A percentile compares a stretch with the other conserved stretches of the same genome.
These are phyloP conservation scores for Talaromyces thailandensis DNA, from an alignment of 495 filamentous ascomycete species.

Conservation along the genomic window DNA sequence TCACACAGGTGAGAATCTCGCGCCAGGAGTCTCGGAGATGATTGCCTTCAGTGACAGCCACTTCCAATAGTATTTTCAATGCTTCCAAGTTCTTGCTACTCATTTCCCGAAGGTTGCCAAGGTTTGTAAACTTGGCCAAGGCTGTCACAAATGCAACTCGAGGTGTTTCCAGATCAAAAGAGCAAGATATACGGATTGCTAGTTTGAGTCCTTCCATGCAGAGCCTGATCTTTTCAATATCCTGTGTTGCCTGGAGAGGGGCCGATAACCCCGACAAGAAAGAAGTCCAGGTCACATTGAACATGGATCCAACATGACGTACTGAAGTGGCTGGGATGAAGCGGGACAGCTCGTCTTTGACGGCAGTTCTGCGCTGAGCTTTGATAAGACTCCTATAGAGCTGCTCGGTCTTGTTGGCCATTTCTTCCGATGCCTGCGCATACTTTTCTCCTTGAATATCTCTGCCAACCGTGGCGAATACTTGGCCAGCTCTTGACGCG, in stretches of 20 bases:
- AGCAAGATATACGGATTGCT: conserved; percentile 82
- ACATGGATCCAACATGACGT: conserved; percentile 96
- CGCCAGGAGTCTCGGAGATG: conserved; percentile 84
- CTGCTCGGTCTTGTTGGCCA: conserved; percentile 80
- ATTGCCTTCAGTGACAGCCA: conserved; percentile 88
- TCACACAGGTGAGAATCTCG: conserved; percentile 90
- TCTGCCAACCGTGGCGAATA: conserved; percentile 79
- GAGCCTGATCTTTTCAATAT: conserved; percentile 78
- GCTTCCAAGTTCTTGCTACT: conserved; percentile 94
- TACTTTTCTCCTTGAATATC: conserved; percentile 92
- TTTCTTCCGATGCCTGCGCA: conserved; percentile 89
- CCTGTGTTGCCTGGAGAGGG: conserved; percentile 83
- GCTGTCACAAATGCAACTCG: conserved; percentile 91
- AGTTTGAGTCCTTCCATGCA: conserved; percentile 95
- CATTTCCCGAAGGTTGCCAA: conserved; percentile 94
- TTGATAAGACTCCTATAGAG: conserved; percentile 84
- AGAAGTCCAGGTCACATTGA: conserved; percentile 98
- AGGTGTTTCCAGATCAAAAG: conserved; percentile 86
- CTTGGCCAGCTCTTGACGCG: conserved; percentile 80
- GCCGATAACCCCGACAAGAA: conserved; percentile 90
- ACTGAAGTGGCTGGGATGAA: conserved; percentile 90
- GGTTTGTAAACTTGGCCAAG: conserved; percentile 85
- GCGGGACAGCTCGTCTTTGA: conserved; percentile 56
- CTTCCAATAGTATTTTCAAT: conserved; percentile 78
- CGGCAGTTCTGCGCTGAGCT: conserved; percentile 68